Evolutionary conservation across 768 basidiomycete species (phyloP), one percentile per base, ranked within the genome.

Genomic region (Mrakia blollopis): DNA sequence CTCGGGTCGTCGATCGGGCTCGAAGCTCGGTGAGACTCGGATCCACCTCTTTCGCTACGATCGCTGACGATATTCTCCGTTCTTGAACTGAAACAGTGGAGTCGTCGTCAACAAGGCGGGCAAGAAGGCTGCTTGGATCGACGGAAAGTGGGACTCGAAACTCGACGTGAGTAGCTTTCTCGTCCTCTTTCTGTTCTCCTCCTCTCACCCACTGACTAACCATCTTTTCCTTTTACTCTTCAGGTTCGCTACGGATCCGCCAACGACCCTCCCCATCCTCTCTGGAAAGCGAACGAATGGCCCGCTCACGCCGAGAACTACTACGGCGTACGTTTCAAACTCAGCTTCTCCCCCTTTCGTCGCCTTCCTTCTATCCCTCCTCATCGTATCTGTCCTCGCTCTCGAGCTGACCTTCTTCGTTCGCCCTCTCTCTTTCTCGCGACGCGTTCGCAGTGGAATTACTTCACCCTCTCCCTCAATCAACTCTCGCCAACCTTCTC

Each of bases 121-220:
- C 32, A 84, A 88, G 10, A 84, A 87, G 16, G 83, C 87, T 25
- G 87, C 90, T 50, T 87, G 87, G 54, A 84, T 94, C n/a, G 92
- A 93, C 83, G 93, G 93, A 67, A 93, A 91, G 83, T 95, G 93
- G 93, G 91, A 94, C 81, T 91, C 93, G 76, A 89, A 89, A 80
- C 83, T 94, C 77, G 87, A 88, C n/a, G 89, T 89, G 16, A 39
- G 65, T 39, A 13, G 1, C 30, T 35, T 65, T 18, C 35, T 39
- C 32, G 30, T 63, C 62, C 30, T 37, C 16, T 35, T 65, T 16
- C 63, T 65, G 16, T 8, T 35, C 35, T 35, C 23, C 23, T 39
- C 7, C 11, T 39, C 65, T 44, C 37, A 44, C 39, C 6, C 7
- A 35, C 30, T 62, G 1, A 16, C 21, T 4, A 35, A 3, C 5